Conservation (phyloP, 1,284 basidiomycete genomes). For the Cystobasidium sp. region DNA sequence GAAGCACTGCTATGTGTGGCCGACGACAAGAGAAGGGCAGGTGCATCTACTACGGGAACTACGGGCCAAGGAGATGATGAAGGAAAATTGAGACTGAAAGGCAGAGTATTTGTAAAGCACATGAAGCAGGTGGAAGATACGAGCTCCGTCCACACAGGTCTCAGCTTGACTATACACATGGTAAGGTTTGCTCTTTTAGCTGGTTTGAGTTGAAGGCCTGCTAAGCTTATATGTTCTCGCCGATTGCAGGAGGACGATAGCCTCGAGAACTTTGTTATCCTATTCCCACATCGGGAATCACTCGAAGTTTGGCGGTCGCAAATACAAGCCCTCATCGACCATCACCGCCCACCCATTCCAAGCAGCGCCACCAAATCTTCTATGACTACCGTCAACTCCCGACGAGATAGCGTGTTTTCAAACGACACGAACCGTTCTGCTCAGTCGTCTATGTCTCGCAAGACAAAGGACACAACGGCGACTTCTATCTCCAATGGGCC, state of each 20-base stretch:
- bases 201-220: no score
- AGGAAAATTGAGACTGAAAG: constrained; percentile 82
- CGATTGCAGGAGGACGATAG: constrained; percentile 66
- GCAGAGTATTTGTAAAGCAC: constrained; percentile 90
- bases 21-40: constrained; percentile 79
- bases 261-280: constrained; percentile 89
- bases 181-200: constrained; percentile 4
- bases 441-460: constrained; percentile 59
- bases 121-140: constrained; percentile 83
- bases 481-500: constrained; percentile 33
- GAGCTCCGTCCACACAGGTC: constrained; percentile 70
- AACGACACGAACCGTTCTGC: constrained; percentile 73
- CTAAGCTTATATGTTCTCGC: background rate
- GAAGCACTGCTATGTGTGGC: constrained; percentile 95
- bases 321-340: constrained; percentile 70
- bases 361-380: constrained; percentile 51
- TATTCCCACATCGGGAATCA: constrained; percentile 86
- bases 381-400: constrained; percentile 61
- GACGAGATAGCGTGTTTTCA: constrained; percentile 51
- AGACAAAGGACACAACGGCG: constrained; percentile 43
- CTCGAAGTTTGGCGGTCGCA: constrained; percentile 84
- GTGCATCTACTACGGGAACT: background rate
- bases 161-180: constrained; percentile 70
- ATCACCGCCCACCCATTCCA: constrained; percentile 60
- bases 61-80: background rate